Conservation (phyloP, 1,284 basidiomycete species). For the Puccinia brachypodii region DNA sequence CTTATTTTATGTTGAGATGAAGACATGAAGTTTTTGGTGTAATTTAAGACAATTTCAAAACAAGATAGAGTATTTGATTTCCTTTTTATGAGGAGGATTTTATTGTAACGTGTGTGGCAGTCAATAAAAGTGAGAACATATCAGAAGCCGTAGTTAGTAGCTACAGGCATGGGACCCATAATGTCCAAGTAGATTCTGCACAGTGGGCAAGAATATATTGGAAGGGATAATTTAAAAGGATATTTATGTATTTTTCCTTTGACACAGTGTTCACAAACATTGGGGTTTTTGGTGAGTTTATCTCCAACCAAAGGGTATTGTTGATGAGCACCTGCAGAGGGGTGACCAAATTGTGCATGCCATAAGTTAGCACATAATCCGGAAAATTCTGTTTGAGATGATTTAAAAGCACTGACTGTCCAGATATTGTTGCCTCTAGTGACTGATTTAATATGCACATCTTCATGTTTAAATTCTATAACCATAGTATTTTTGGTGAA, state of each 20-base stretch:
- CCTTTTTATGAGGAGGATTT: background rate
- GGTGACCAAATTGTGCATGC: background rate
- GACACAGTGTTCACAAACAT: background rate
- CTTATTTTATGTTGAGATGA: background rate
- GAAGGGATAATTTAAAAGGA: background rate
- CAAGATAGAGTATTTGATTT: background rate
- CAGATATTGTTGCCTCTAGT: background rate
- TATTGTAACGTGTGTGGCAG: background rate
- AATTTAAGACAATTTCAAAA: background rate
- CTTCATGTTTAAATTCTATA: background rate
- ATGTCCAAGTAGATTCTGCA: background rate
- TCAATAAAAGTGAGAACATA: slow-evolving; percentile 23
- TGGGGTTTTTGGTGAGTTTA: background rate
- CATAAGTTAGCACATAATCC: background rate
- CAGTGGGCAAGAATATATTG: background rate
- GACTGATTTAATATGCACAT: background rate
- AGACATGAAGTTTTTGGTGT: background rate
- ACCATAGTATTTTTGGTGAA: background rate
- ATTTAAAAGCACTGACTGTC: background rate
- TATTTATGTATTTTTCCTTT: background rate
- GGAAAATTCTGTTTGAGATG: background rate
- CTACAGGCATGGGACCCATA: background rate
- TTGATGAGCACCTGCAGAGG: background rate
- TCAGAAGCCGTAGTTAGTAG: background rate
- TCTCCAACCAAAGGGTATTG: background rate